These are phyloP conservation scores for Oryza meridionalis DNA, from an alignment of 176 grass and related monocot genomes.

Conservation along the genomic window DNA sequence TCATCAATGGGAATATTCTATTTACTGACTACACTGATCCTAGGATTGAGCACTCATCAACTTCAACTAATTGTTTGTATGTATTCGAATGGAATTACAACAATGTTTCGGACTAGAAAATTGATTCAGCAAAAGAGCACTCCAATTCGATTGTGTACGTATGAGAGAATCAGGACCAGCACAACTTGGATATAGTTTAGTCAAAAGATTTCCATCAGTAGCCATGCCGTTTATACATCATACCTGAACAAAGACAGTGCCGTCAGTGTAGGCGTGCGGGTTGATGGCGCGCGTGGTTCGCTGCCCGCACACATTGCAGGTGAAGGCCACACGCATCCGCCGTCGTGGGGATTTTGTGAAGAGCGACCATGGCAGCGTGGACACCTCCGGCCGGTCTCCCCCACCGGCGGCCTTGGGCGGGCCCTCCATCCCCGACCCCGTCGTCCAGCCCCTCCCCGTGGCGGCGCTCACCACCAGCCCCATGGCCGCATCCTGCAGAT, in stretches of 20 bases:
- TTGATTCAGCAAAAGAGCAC: neutral
- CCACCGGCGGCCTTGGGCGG: conserved; percentile 54
- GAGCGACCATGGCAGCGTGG: conserved; percentile 90
- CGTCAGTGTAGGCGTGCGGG: conserved; percentile 93
- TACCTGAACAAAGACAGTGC: conserved; percentile 97
- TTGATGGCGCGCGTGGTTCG: conserved; percentile 92
- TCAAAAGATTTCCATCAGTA: neutral
- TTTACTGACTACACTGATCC: neutral
- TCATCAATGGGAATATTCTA: neutral
- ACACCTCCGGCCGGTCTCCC: conserved; percentile 42
- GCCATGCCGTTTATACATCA: neutral
- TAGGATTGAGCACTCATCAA: neutral
- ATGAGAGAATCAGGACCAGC: neutral
- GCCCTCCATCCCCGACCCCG: conserved; percentile 94
- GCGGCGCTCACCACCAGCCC: conserved; percentile 79
- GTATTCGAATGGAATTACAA: neutral
- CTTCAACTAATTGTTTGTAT: neutral
- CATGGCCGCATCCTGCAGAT: conserved; percentile 82
- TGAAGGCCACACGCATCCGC: conserved; percentile 93
- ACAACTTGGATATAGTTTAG: neutral
- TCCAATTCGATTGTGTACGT: no score
- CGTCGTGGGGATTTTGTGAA: conserved; percentile 89
- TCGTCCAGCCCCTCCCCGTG: conserved; percentile 91
- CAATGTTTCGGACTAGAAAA: neutral
- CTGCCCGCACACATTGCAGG: conserved; percentile 95